Evolutionary conservation across 306 rosid species (phyloP).

Genomic region (Hylodesmum podocarpum): DNA sequence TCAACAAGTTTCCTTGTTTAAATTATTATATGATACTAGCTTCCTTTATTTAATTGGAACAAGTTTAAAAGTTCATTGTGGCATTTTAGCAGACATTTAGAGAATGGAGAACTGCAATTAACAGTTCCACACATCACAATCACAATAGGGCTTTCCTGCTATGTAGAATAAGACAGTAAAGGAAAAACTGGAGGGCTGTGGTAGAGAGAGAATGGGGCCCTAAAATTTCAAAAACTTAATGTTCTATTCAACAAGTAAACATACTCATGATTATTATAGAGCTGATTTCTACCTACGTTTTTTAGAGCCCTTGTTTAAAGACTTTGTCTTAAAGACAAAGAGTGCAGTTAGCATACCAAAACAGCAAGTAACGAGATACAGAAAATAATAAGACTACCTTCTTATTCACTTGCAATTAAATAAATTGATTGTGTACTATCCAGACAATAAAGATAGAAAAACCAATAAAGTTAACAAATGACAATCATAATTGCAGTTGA

Average conservation of each 20-base stretch:
- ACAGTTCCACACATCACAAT: neutral
- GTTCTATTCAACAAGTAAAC: slow-evolving; percentile 10
- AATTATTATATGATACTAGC: neutral
- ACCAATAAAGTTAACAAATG: neutral
- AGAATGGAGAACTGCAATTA: slow-evolving; percentile 5
- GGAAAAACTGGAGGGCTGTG: neutral
- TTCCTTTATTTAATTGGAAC: neutral
- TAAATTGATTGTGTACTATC: neutral
- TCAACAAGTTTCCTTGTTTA: slow-evolving; percentile 12
- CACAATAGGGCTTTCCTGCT: neutral
- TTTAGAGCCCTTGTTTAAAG: neutral
- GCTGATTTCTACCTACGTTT: neutral
- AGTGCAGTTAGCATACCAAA: neutral
- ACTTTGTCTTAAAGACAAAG: slow-evolving; percentile 20
- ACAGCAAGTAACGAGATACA: neutral
- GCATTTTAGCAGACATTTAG: neutral
- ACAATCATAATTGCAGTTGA: neutral
- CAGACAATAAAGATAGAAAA: slow-evolving; percentile 11
- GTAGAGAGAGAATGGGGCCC: neutral
- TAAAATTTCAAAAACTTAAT: neutral
- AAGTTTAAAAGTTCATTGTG: neutral
- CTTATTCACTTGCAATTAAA: neutral
- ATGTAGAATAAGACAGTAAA: neutral
- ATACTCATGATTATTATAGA: neutral
- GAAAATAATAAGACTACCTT: neutral